Evolutionary conservation across 2,329 filamentous ascomycete species (phyloP).

Genomic region (Aureobasidium subglaciale): DNA sequence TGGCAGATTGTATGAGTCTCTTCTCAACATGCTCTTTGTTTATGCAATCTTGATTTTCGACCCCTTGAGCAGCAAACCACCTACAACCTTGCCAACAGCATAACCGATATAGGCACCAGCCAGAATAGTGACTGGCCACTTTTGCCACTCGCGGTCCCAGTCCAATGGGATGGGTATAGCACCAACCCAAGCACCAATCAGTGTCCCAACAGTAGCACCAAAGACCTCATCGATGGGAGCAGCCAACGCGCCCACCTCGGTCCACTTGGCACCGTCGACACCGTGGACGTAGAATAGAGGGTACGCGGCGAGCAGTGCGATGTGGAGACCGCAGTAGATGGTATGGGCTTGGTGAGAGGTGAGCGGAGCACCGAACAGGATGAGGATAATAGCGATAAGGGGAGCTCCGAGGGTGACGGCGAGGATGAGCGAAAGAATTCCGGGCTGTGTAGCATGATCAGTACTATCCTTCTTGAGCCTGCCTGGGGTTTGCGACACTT

Average conservation of each 20-base stretch:
- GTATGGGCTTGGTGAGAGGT: conserved; percentile 76
- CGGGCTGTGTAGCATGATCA: conserved; percentile 44
- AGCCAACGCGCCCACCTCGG: conserved; percentile 58
- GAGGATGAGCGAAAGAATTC: conserved; percentile 61
- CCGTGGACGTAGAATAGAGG: conserved; percentile 83
- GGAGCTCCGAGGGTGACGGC: conserved; percentile 50
- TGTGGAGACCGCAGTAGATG: conserved; percentile 69
- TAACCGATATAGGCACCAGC: conserved; percentile 76
- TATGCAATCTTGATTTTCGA: conserved; percentile 38
- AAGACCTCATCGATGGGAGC: conserved; percentile 77
- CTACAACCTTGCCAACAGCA: conserved; percentile 57
- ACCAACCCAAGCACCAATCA: conserved; percentile 82
- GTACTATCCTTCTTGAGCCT: background rate
- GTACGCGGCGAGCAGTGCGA: conserved; percentile 69
- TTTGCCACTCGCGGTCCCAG: conserved; percentile 98
- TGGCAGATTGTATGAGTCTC: background rate
- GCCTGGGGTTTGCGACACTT: conserved; percentile 21
- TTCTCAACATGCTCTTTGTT: background rate
- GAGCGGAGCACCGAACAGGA: conserved; percentile 88
- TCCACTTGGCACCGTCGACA: conserved; percentile 64
- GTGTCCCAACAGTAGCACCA: conserved; percentile 70
- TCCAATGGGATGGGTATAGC: conserved; percentile 93
- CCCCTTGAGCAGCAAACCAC: conserved; percentile 44
- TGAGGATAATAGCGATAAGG: conserved; percentile 53
- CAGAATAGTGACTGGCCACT: conserved; percentile 89